phyloP scores from a whole-genome alignment of 768 basidiomycete species.

The Pulveroboletus frians region DNA sequence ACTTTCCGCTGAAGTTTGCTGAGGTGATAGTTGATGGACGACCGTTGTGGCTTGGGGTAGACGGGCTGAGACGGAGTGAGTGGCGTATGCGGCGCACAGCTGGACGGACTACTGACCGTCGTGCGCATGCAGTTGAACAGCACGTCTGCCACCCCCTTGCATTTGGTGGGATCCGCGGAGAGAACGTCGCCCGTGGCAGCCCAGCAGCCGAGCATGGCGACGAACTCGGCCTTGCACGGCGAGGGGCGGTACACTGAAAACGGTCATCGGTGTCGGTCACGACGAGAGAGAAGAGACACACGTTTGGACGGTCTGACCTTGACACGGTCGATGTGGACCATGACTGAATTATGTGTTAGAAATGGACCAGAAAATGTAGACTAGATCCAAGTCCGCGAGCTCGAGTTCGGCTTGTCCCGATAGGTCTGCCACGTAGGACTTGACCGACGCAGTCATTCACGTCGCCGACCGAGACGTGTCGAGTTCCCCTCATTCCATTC shows the following conservation, averaged over 20 bases:
- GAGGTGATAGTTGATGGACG: constrained; percentile 88
- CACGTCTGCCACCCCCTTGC: constrained; percentile 52
- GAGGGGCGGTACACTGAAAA: constrained; percentile 10
- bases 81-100: neutral
- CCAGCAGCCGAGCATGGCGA: constrained; percentile 83
- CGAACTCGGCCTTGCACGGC: constrained; percentile 46
- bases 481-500: neutral
- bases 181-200: constrained; percentile 64
- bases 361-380: neutral
- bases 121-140: constrained; percentile 84
- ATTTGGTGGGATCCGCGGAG: constrained; percentile 42
- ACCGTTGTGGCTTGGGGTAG: constrained; percentile 58
- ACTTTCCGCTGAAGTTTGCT: constrained; percentile 71
- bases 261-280: neutral
- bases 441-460: too few relatives aligned
- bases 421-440: constrained; percentile 5
- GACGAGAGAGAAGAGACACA: constrained; percentile 36
- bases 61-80: constrained; percentile 47
- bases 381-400: constrained; percentile 12
- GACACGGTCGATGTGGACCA: constrained; percentile 72
- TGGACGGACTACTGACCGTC: constrained; percentile 49
- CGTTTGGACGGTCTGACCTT: constrained; percentile 77
- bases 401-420: constrained; percentile 13
- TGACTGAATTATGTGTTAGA: constrained; percentile 7
- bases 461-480: neutral